Evolutionary conservation across 2,329 filamentous ascomycete species (phyloP), one percentile per base, ranked within the genome.

Genomic region (Phialemoniopsis sp.): DNA sequence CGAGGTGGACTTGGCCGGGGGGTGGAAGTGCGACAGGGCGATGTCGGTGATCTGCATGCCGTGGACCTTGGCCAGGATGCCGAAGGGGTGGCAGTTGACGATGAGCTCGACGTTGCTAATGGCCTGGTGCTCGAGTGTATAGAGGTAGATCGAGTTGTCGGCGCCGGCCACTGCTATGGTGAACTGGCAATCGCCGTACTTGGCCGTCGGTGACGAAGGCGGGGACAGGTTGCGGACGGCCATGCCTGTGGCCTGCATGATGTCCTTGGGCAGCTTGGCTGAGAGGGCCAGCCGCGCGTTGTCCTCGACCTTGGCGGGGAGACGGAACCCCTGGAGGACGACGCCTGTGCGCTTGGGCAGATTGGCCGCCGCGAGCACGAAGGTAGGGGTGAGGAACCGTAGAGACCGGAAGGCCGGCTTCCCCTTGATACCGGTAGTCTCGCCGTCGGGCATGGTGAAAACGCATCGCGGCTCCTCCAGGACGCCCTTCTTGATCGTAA

Each of bases 121-220:
- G 14, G 62, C 57, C 42, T 68, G 68, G 56, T 88, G 86, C 47
- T 94, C 85, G 42, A 95, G 66, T 1, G 87, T 90, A 60, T 83
- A 85, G 19, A 95, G 66, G 5, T 78, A 79, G 47, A 95, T 82
- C 10, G 87, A 89, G 44, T 82, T 80, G 58, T 94, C 87, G 51
- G 86, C 85, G 8, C 84, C 85, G 3, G 87, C 86, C 13, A 94
- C 80, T 7, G 89, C 90, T 48, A 95, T 73, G 34, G 85, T 77
- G 47, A 89, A 85, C 62, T 96, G 89, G 34, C 82, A 78, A 43
- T 85, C 80, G 38, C 76, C 78, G 37, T 79, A 62, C 36, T 58
- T 67, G 2, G 73, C 63, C 13, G 26, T 12, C 15, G 40, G 40
- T 14, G 74, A 67, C 0, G 73, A 63, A 7, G 76, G 66, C 5